Conservation (phyloP, 2,329 filamentous ascomycete species). For the Phaeophleospora eucalypticola region DNA sequence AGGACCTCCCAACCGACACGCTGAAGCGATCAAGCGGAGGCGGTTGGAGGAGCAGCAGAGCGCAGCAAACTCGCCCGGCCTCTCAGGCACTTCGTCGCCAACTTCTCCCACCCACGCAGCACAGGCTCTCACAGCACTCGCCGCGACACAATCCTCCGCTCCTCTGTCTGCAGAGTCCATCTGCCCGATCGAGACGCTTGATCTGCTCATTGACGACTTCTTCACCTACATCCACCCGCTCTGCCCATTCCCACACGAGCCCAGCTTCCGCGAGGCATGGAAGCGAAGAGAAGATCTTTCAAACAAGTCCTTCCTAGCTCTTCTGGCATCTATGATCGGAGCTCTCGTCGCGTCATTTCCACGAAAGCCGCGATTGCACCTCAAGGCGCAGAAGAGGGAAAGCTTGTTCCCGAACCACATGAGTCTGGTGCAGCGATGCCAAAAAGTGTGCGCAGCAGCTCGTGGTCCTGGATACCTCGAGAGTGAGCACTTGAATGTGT, state of each 20-base stretch:
- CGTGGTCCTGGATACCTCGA: conserved; percentile 59
- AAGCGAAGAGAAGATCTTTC: conserved; percentile 62
- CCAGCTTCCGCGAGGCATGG: conserved; percentile 68
- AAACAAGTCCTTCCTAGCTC: conserved; percentile 63
- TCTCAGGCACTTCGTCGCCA: conserved; percentile 41
- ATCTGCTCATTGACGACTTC: conserved; percentile 72
- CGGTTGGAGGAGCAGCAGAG: conserved; percentile 41
- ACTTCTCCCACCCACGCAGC: conserved; percentile 52
- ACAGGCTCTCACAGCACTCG: conserved; percentile 49
- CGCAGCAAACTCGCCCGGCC: conserved; percentile 35
- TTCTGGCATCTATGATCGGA: conserved; percentile 71
- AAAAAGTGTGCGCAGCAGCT: conserved; percentile 63
- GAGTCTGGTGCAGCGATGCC: conserved; percentile 66
- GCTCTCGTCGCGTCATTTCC: conserved; percentile 72
- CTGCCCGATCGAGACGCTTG: conserved; percentile 63
- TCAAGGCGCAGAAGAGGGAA: conserved; percentile 63
- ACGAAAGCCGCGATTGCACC: conserved; percentile 63
- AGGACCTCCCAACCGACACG: conserved; percentile 63
- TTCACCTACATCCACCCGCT: conserved; percentile 78
- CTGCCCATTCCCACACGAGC: conserved; percentile 73
- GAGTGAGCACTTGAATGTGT: conserved; percentile 50
- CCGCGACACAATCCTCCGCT: conserved; percentile 39
- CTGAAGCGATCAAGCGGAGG: conserved; percentile 62
- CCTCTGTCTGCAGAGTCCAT: conserved; percentile 62
- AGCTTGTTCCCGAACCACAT: conserved; percentile 65